Evolutionary conservation across 2,329 filamentous ascomycete species (phyloP).

Genomic region (Graphiopsis chlorocephala): DNA sequence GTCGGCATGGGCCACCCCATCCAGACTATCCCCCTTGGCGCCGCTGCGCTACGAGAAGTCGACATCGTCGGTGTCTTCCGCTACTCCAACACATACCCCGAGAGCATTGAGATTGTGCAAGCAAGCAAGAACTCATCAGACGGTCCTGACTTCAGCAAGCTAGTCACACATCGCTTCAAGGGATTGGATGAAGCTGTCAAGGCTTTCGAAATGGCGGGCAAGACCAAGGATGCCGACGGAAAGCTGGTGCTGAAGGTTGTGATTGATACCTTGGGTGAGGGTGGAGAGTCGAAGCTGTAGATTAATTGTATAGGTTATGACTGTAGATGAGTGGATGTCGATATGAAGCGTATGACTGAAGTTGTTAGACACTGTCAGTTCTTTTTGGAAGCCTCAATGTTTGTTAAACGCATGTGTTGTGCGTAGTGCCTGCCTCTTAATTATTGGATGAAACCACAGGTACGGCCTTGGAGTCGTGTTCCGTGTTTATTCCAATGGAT

Average conservation of each 20-base stretch:
- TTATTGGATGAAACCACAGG: too few relatives aligned
- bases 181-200: constrained; percentile 61
- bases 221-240: constrained; percentile 65
- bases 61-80: constrained; percentile 77
- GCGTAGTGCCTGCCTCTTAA: too few relatives aligned
- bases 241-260: constrained; percentile 72
- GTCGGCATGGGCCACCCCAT: constrained; percentile 78
- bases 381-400: not conserved
- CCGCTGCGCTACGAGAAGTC: constrained; percentile 70
- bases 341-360: not conserved
- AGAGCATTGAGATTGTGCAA: constrained; percentile 60
- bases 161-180: constrained; percentile 71
- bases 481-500: not conserved
- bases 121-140: constrained; percentile 43
- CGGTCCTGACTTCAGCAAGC: constrained; percentile 63
- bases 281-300: constrained; percentile 5
- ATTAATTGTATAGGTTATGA: not conserved
- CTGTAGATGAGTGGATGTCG: not conserved
- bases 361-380: not conserved
- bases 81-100: constrained; percentile 72
- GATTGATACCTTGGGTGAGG: constrained; percentile 37
- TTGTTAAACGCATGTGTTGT: too few relatives aligned
- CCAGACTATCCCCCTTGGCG: constrained; percentile 70
- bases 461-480: not conserved
- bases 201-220: constrained; percentile 69